Percentiles rank a stretch among this genome's conserved stretches.
These are phyloP conservation scores for Pythium aristosporum DNA, from an alignment of 352 stramenopile species.

Conservation along the genomic window DNA sequence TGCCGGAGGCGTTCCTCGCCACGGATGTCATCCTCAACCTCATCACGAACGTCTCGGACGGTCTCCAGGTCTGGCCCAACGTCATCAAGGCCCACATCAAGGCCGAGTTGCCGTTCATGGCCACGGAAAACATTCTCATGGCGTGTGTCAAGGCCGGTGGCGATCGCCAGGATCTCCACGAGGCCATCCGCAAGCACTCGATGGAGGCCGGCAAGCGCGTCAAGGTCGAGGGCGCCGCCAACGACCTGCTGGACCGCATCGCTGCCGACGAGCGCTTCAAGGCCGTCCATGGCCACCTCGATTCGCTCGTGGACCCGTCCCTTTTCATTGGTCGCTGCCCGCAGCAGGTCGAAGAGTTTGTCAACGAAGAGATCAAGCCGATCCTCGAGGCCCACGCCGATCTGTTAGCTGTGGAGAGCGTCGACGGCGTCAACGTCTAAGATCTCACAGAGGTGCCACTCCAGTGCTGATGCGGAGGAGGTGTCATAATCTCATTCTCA, in stretches of 20 bases:
- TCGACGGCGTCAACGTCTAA: conserved; percentile 97
- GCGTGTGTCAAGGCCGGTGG: conserved; percentile 97
- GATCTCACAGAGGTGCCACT: too few relatives aligned
- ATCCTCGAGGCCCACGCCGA: conserved; percentile 90
- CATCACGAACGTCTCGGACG: conserved; percentile 96
- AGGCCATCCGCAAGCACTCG: conserved; percentile 98
- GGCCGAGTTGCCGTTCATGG: conserved; percentile 99
- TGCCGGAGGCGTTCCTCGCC: conserved; percentile 97
- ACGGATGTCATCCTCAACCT: conserved; percentile 98
- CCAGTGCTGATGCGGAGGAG: too few relatives aligned
- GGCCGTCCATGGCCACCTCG: conserved; percentile 94
- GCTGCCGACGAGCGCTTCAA: conserved; percentile 92
- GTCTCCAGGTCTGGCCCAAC: conserved; percentile 95
- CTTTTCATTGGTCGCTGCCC: conserved; percentile 97
- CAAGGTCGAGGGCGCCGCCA: conserved; percentile 97
- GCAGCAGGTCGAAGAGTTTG: conserved; percentile 96
- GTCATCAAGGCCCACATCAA: conserved; percentile 97
- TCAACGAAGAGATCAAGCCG: conserved; percentile 92
- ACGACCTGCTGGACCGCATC: conserved; percentile 98
- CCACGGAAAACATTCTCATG: conserved; percentile 99
- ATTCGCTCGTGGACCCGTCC: conserved; percentile 94
- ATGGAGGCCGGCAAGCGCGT: conserved; percentile 97
- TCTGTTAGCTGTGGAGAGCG: conserved; percentile 89
- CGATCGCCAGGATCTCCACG: conserved; percentile 95
- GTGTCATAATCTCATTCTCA: too few relatives aligned